Evolutionary conservation across 1,284 basidiomycete species (phyloP).

Genomic region (Pisolithus thermaeus): DNA sequence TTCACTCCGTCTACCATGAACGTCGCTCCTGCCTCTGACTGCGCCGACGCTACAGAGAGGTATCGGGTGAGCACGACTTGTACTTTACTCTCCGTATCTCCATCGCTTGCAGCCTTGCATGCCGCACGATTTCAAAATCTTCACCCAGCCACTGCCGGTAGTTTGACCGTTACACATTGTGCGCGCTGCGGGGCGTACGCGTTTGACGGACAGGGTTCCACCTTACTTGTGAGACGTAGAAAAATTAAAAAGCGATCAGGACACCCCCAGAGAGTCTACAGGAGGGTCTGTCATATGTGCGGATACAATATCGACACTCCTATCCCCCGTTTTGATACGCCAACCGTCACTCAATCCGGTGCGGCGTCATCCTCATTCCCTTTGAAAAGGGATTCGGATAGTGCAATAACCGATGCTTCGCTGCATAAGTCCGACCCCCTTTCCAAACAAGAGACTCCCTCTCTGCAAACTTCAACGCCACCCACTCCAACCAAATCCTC

Average conservation of each 20-base stretch:
- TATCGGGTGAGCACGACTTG: conserved; percentile 46
- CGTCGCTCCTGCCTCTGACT: neutral
- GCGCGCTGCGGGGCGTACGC: conserved; percentile 45
- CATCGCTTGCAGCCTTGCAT: conserved; percentile 57
- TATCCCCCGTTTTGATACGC: neutral
- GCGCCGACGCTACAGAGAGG: conserved; percentile 34
- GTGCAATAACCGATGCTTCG: neutral
- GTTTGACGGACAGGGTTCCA: conserved; percentile 24
- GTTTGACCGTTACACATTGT: conserved; percentile 36
- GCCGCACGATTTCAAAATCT: conserved; percentile 33
- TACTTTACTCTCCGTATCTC: conserved; percentile 43
- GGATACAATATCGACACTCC: conserved; percentile 11
- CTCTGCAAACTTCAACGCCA: neutral
- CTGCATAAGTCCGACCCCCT: neutral
- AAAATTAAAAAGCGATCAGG: conserved; percentile 7
- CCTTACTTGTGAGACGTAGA: conserved; percentile 6
- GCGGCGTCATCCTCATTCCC: neutral
- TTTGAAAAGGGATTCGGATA: neutral
- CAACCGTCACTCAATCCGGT: neutral
- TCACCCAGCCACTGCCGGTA: conserved; percentile 24
- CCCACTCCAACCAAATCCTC: neutral
- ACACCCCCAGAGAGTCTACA: conserved; percentile 1
- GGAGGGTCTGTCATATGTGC: conserved; percentile 18
- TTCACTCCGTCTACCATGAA: neutral
- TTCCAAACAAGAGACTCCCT: neutral